These are phyloP conservation scores for Kwoniella heveanensis DNA, from an alignment of 768 basidiomycete species.

Conservation along the genomic window DNA sequence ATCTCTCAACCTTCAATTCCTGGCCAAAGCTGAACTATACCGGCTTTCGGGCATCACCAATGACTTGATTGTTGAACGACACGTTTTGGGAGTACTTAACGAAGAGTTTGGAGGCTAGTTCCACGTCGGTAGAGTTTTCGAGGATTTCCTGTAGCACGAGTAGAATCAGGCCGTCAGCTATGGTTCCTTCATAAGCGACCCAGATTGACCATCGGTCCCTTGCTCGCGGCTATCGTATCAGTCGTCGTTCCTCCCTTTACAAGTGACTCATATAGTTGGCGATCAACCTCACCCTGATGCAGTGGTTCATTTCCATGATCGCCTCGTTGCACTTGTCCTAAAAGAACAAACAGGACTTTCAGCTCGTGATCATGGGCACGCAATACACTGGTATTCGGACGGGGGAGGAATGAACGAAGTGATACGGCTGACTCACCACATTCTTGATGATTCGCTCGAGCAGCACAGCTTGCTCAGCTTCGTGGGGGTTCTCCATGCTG, in stretches of 20 bases:
- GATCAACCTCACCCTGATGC: constrained; percentile 67
- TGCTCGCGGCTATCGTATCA: background rate
- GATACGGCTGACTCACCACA: constrained; percentile 71
- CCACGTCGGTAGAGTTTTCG: constrained; percentile 73
- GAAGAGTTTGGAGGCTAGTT: constrained; percentile 78
- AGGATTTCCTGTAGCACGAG: constrained; percentile 68
- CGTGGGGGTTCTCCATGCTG: constrained; percentile 90
- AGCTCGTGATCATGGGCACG: too few relatives aligned
- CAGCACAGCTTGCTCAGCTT: constrained; percentile 85
- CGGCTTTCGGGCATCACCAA: constrained; percentile 50
- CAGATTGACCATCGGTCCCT: too few relatives aligned
- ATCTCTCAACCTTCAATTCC: too few relatives aligned
- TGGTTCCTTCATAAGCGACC: too few relatives aligned
- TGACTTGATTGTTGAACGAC: constrained; percentile 81
- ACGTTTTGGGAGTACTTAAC: constrained; percentile 91
- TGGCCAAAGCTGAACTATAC: constrained; percentile 11
- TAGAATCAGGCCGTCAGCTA: too few relatives aligned
- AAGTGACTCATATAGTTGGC: too few relatives aligned
- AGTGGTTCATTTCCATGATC: constrained; percentile 83
- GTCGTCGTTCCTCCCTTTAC: too few relatives aligned
- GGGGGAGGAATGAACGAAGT: too few relatives aligned
- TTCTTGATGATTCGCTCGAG: constrained; percentile 90
- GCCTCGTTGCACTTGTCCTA: constrained; percentile 93
- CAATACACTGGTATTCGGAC: too few relatives aligned
- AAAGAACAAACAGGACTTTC: background rate